These are phyloP conservation scores for Nemania sp. DNA, from an alignment of 2,329 filamentous ascomycete species.

Conservation along the genomic window DNA sequence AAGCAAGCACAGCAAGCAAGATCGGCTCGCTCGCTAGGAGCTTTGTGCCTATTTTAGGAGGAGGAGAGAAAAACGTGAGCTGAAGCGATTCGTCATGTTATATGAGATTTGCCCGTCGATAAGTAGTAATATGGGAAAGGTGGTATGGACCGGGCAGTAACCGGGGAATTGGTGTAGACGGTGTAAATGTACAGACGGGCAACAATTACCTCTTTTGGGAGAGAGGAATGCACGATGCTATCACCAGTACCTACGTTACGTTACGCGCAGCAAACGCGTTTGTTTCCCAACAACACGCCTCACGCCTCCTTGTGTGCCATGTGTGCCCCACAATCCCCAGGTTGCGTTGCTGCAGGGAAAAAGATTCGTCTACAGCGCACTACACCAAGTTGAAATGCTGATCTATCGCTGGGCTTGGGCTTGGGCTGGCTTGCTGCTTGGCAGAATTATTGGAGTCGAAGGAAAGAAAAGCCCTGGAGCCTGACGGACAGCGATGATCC, in stretches of 20 bases:
- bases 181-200: constrained; percentile 11
- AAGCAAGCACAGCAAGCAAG: no score
- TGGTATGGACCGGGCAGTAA: no score
- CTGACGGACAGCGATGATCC: constrained; percentile 28
- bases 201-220: constrained; percentile 18
- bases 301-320: constrained; percentile 7
- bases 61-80: constrained; percentile 22
- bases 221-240: constrained; percentile 10
- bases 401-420: no score
- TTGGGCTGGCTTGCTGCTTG: constrained; percentile 17
- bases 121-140: no score
- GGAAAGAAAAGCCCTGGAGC: constrained; percentile 18
- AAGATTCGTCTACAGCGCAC: no score
- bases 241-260: no score
- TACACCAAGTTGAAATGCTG: no score
- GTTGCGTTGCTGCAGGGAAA: constrained; percentile 7
- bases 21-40: no score
- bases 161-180: neutral
- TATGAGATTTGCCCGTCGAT: no score
- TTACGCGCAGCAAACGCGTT: no score
- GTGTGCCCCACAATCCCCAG: constrained; percentile 15
- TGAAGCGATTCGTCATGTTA: constrained; percentile 23
- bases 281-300: constrained; percentile 6
- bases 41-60: constrained; percentile 28
- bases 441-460: constrained; percentile 3